These are phyloP conservation scores for Apostasia shenzhenica DNA, from an alignment of 106 monocot genomes.

Conservation along the genomic window DNA sequence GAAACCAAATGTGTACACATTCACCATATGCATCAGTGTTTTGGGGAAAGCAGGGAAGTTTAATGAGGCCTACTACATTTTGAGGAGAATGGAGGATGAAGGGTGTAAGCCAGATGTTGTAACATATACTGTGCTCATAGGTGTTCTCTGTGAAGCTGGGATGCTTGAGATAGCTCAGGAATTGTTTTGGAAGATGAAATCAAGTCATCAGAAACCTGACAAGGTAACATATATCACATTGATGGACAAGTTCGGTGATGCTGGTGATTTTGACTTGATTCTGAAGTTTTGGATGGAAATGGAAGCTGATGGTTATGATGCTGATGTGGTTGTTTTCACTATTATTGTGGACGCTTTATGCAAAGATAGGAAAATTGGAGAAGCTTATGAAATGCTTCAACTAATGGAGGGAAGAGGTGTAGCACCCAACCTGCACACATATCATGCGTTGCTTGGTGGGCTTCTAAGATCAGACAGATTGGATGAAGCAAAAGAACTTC, in stretches of 20 bases:
- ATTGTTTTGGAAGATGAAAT: slow-evolving; percentile 75
- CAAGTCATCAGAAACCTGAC: slow-evolving; percentile 68
- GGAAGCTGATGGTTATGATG: slow-evolving; percentile 69
- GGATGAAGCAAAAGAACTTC: slow-evolving; percentile 49
- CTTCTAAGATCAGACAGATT: slow-evolving; percentile 50
- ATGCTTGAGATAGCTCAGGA: slow-evolving; percentile 53
- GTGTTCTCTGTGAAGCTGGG: slow-evolving; percentile 61
- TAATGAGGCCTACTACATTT: slow-evolving; percentile 52
- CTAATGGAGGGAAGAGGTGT: slow-evolving; percentile 53
- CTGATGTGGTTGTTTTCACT: slow-evolving; percentile 78
- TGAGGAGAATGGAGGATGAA: slow-evolving; percentile 59
- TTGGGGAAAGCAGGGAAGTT: slow-evolving; percentile 68
- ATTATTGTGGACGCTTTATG: slow-evolving; percentile 60
- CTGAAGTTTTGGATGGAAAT: slow-evolving; percentile 63
- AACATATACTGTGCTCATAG: slow-evolving; percentile 78
- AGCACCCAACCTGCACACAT: slow-evolving; percentile 65
- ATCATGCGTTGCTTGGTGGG: slow-evolving; percentile 58
- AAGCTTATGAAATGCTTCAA: slow-evolving; percentile 58
- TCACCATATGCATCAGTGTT: slow-evolving; percentile 82
- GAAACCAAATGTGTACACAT: slow-evolving; percentile 88
- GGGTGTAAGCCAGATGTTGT: slow-evolving; percentile 88
- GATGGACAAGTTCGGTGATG: slow-evolving; percentile 74
- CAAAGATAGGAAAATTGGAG: slow-evolving; percentile 57
- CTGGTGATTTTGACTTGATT: slow-evolving; percentile 55
- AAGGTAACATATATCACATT: slow-evolving; percentile 74